These are phyloP conservation scores for Boletus vinaceobasis DNA, from an alignment of 768 basidiomycete species.

Conservation along the genomic window DNA sequence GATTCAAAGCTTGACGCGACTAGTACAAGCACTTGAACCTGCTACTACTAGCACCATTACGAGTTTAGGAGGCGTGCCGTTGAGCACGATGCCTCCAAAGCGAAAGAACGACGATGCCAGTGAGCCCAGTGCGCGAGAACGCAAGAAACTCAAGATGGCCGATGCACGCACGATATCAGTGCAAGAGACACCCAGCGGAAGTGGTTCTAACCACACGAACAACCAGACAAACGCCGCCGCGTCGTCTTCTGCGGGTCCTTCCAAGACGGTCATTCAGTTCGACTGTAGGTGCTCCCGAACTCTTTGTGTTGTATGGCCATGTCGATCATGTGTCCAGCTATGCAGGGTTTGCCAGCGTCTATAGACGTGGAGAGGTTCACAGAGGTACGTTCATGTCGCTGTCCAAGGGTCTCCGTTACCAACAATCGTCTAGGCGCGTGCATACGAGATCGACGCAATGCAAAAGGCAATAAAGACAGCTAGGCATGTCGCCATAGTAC, in stretches of 20 bases:
- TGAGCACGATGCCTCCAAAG: constrained; percentile 40
- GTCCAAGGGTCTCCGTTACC: not conserved
- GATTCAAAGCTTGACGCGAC: not conserved
- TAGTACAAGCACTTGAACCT: too few species aligned
- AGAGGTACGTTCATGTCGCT: constrained; percentile 48
- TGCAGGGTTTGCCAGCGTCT: constrained; percentile 60
- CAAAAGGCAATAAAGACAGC: constrained; percentile 80
- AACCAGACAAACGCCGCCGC: constrained; percentile 31
- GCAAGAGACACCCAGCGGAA: constrained; percentile 35
- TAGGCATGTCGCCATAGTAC: constrained; percentile 39
- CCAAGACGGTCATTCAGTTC: constrained; percentile 34
- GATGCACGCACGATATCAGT: constrained; percentile 66
- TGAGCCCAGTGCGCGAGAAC: constrained; percentile 43
- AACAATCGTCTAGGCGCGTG: constrained; percentile 56
- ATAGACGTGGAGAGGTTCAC: constrained; percentile 89
- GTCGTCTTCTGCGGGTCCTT: constrained; percentile 32
- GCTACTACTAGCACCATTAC: too few species aligned
- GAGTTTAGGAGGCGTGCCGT: too few species aligned
- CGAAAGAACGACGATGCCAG: constrained; percentile 33
- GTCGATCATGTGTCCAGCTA: constrained; percentile 37
- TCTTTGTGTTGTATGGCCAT: not conserved
- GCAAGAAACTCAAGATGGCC: constrained; percentile 66
- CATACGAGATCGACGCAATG: constrained; percentile 90
- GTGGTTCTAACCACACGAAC: constrained; percentile 5
- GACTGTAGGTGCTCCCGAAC: constrained; percentile 36